Evolutionary conservation across 176 grass and related monocot species (phyloP).

Genomic region (Hordeum vulgare): MorexV3_pseudomolecules_assembly NC_058520.1:140546914-140547413

Average conservation of each 20-base stretch:
- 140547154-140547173: neutral
- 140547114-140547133: conserved; percentile 38
- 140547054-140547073: neutral
- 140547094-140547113: conserved; percentile 28
- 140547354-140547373: neutral
- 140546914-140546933: neutral
- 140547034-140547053: neutral
- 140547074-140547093: conserved; percentile 49
- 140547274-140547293: neutral
- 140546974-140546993: neutral
- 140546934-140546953: too few relatives aligned
- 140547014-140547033: neutral
- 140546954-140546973: neutral
- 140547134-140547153: conserved; percentile 37
- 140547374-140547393: neutral
- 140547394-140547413: neutral
- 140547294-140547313: neutral
- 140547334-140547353: too few relatives aligned
- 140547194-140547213: neutral
- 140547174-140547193: neutral
- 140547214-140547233: neutral
- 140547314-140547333: neutral
- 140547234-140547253: neutral
- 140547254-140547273: conserved; percentile 1
- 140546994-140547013: neutral